Evolutionary conservation across 768 basidiomycete species (phyloP).

Genomic region (Boletellus ananiceps): DNA sequence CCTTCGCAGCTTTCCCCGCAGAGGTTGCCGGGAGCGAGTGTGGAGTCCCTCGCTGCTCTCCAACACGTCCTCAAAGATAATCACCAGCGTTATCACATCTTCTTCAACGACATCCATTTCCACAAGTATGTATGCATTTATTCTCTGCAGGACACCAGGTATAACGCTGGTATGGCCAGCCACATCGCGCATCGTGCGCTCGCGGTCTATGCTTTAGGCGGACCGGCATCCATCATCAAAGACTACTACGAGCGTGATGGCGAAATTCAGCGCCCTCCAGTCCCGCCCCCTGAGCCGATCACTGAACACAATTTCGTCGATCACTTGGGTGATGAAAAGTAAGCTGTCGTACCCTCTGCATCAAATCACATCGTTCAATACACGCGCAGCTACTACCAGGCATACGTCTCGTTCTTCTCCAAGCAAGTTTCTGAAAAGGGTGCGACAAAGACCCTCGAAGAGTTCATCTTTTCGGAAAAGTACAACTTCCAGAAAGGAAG

Average conservation of each 20-base stretch:
- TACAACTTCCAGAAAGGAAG: conserved; percentile 21
- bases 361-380: background rate
- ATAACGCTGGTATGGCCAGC: conserved; percentile 6
- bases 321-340: conserved; percentile 27
- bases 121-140: conserved; percentile 43
- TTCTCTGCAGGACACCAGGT: too few relatives aligned
- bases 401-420: conserved; percentile 26
- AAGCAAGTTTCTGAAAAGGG: conserved; percentile 17
- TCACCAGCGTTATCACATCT: conserved; percentile 45
- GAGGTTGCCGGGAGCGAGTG: conserved; percentile 24
- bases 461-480: conserved; percentile 30
- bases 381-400: conserved; percentile 17
- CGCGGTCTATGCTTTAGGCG: conserved; percentile 27
- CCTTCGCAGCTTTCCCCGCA: conserved; percentile 25
- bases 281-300: conserved; percentile 24
- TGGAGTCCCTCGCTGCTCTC: conserved; percentile 20
- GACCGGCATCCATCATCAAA: conserved; percentile 19
- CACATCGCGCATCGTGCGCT: conserved; percentile 29
- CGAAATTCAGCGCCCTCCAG: conserved; percentile 17
- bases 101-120: conserved; percentile 41
- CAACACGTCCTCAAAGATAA: conserved; percentile 43
- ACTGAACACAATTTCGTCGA: conserved; percentile 21
- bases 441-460: conserved; percentile 14
- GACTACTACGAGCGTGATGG: conserved; percentile 25
- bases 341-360: background rate